A percentile compares a stretch with the other conserved stretches of the same genome.
Conservation (phyloP, 2,329 filamentous ascomycete genomes). For the Coccinonectria pachysandricola region DNA sequence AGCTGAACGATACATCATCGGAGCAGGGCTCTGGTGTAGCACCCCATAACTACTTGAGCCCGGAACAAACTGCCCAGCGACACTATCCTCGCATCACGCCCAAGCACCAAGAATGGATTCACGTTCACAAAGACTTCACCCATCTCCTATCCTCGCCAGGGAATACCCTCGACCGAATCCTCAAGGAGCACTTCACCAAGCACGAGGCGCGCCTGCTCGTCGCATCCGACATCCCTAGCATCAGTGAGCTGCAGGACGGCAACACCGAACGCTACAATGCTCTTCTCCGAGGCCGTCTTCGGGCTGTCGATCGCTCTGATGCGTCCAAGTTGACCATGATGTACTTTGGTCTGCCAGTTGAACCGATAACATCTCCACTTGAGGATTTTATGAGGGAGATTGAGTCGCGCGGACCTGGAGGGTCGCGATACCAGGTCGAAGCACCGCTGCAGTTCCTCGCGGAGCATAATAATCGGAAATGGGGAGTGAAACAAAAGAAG, state of each 20-base stretch:
- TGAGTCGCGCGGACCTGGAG: slow-evolving; percentile 8
- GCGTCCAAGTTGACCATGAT: slow-evolving; percentile 34
- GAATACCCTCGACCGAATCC: slow-evolving; percentile 20
- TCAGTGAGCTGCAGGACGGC: slow-evolving; percentile 22
- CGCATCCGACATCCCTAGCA: slow-evolving; percentile 15
- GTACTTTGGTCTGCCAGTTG: slow-evolving; percentile 36
- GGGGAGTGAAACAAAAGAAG: slow-evolving; percentile 15
- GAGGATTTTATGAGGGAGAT: slow-evolving; percentile 15
- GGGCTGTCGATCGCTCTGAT: slow-evolving; percentile 17
- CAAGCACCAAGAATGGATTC: slow-evolving; percentile 12
- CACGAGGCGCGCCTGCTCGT: slow-evolving; percentile 25
- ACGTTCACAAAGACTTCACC: slow-evolving; percentile 22
- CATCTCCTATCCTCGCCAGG: slow-evolving; percentile 13
- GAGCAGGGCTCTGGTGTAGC: too few species aligned
- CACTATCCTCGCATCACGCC: slow-evolving; percentile 15
- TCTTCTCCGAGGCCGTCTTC: slow-evolving; percentile 23
- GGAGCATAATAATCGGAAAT: slow-evolving; percentile 20
- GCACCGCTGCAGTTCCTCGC: slow-evolving; percentile 25
- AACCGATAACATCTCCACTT: slow-evolving; percentile 21
- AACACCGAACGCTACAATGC: slow-evolving; percentile 20
- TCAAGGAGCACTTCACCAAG: slow-evolving; percentile 23
- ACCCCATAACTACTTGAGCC: neutral
- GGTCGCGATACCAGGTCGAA: slow-evolving; percentile 9
- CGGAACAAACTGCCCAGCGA: slow-evolving; percentile 4
- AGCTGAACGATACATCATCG: too few species aligned